Evolutionary conservation across 2,329 filamentous ascomycete species (phyloP).

Genomic region (Cercospora sp.): DNA sequence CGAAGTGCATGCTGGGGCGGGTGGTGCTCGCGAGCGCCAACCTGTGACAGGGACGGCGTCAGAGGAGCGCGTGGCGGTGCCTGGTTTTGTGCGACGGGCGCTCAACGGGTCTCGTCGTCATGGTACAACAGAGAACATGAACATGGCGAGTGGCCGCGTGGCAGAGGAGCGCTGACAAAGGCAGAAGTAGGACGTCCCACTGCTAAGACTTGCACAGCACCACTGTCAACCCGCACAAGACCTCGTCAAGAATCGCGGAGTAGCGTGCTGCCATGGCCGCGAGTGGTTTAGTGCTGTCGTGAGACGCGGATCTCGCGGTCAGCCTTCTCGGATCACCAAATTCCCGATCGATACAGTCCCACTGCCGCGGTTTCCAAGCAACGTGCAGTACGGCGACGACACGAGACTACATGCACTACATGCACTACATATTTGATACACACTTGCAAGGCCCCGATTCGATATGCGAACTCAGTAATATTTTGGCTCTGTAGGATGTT

Average conservation of each 20-base stretch:
- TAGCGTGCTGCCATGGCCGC: background rate
- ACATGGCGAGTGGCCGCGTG: background rate
- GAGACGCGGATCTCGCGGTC: background rate
- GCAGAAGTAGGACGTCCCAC: background rate
- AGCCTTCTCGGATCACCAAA: background rate
- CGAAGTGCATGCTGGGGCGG: slow-evolving; percentile 2
- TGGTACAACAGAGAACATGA: background rate
- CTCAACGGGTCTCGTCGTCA: background rate
- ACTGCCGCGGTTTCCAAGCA: background rate
- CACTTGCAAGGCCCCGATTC: too few species aligned
- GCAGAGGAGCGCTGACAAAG: background rate
- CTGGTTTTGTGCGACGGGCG: background rate
- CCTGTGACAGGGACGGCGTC: background rate
- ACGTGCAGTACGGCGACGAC: too few species aligned
- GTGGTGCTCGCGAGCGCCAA: background rate
- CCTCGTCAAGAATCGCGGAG: background rate
- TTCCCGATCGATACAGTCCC: background rate
- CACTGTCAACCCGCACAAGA: slow-evolving; percentile 1
- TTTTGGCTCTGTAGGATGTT: too few species aligned
- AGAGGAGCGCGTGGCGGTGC: background rate
- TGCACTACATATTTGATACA: background rate
- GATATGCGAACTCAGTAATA: too few species aligned
- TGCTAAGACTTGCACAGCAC: slow-evolving; percentile 5
- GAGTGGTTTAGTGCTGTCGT: slow-evolving; percentile 5
- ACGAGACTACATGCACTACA: background rate